Base-by-base conservation (phyloP, 1,139 yeast species). In the Sugiyamaella novakii region DNA sequence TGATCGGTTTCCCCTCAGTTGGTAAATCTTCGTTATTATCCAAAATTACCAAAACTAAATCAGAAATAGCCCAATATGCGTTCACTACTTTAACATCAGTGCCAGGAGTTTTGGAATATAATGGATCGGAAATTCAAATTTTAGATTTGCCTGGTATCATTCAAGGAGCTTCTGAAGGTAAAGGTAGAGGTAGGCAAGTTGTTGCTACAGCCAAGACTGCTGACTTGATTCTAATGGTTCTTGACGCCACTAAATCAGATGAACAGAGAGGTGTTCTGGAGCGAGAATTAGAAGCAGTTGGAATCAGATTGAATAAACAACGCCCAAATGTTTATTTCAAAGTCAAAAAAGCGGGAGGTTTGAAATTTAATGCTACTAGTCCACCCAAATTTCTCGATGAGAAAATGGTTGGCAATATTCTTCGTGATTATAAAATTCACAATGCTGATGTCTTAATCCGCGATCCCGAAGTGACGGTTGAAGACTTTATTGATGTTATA, bases 61-160 rank as follows among this genome's bases (percentile, higher is more conserved):
- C 96, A 0, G 98, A 89, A 66, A 87, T 95, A 47, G 98, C 98
- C 11, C 87, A 83, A 52, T 92, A 92, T 64, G 95, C 95, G 49
- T 92, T 92, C 76, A 92, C 98, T 3, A 92, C 98, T 0, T 77
- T 92, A 66, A 92, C 98, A 0, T 88, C 97, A 0, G 97, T 92
- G 22, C 98, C 98, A 0, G 98, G 97, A 43, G 92, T 91, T 14
- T 74, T 92, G 60, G 92, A 89, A 65, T 88, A 91, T 64, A 89
- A 89, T 65, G 98, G 98, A 34, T 96, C 98, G 0, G 97, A 91
- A 63, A 89, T 92, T 52, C 98, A 92, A 70, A 84, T 92, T 59
- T 91, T 92, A 14, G 98, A 92, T 78, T 73, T 92, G 53, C 98
- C 98, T 0, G 98, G 98, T 67, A 92, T 92, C 61, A 92, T 92